Conservation (phyloP, 1,284 basidiomycete species). For the Schizophyllum amplum region DNA sequence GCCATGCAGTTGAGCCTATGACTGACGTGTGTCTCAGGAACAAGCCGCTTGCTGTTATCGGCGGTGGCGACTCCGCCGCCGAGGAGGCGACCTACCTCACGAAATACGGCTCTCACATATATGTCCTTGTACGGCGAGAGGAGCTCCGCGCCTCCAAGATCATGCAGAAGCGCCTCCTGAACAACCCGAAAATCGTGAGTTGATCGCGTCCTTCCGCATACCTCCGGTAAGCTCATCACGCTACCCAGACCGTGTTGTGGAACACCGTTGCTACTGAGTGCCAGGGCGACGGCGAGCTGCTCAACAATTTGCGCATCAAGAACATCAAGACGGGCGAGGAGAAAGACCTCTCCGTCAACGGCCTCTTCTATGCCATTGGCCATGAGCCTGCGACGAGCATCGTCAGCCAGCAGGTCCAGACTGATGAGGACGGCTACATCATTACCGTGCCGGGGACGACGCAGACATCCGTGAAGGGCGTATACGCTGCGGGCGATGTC, state of each 20-base stretch:
- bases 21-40: slow-evolving; percentile 45
- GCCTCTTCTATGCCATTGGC: slow-evolving; percentile 95
- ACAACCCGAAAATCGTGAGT: slow-evolving; percentile 86
- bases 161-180: slow-evolving; percentile 90
- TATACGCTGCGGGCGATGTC: slow-evolving; percentile 98
- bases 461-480: slow-evolving; percentile 88
- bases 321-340: slow-evolving; percentile 78
- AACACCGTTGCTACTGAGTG: slow-evolving; percentile 90
- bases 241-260: slow-evolving; percentile 64
- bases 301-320: slow-evolving; percentile 79
- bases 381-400: slow-evolving; percentile 92
- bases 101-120: slow-evolving; percentile 92
- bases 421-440: slow-evolving; percentile 93
- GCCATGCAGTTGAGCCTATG: not conserved
- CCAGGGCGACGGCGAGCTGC: slow-evolving; percentile 89
- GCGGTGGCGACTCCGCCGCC: slow-evolving; percentile 97
- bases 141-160: slow-evolving; percentile 96
- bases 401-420: slow-evolving; percentile 82
- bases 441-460: slow-evolving; percentile 95
- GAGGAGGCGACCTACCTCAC: slow-evolving; percentile 96
- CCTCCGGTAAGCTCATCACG: slow-evolving; percentile 1
- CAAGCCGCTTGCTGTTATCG: slow-evolving; percentile 95
- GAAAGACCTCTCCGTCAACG: slow-evolving; percentile 81
- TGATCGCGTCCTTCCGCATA: not conserved
- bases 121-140: slow-evolving; percentile 88